These are phyloP conservation scores for Ziziphus jujuba DNA, from an alignment of 306 rosid genomes.

Conservation along the genomic window DNA sequence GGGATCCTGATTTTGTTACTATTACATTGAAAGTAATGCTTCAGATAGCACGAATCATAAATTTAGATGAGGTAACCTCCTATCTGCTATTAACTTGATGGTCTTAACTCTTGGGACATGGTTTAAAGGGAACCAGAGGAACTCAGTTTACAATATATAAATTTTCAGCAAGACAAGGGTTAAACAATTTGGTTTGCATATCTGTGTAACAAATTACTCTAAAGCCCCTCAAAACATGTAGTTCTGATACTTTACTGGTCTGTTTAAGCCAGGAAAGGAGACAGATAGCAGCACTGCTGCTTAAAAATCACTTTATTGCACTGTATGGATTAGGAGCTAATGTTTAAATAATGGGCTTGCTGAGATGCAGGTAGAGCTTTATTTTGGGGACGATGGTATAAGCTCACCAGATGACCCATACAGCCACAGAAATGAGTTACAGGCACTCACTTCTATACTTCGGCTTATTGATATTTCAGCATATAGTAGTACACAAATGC, in stretches of 20 bases:
- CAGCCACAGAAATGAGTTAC: constrained; percentile 81
- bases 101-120: constrained; percentile 13
- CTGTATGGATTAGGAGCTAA: constrained; percentile 23
- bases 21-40: constrained; percentile 50
- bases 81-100: constrained; percentile 15
- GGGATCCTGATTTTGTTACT: constrained; percentile 33
- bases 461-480: constrained; percentile 49
- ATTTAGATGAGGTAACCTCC: constrained; percentile 71
- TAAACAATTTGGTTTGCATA: not conserved
- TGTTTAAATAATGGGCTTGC: constrained; percentile 26
- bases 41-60: constrained; percentile 63
- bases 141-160: not conserved
- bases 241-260: constrained; percentile 14
- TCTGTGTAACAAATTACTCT: constrained; percentile 10
- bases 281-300: constrained; percentile 13
- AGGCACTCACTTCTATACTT: constrained; percentile 65
- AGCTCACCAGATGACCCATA: constrained; percentile 43
- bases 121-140: constrained; percentile 1
- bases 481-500: constrained; percentile 36
- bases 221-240: constrained; percentile 2
- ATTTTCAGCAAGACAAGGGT: not conserved
- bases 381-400: constrained; percentile 64
- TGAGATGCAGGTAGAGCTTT: constrained; percentile 73
- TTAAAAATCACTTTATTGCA: not conserved
- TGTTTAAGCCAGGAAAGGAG: constrained; percentile 15